phyloP scores from a whole-genome alignment of 768 basidiomycete species.

The Russula griseocarnosa region DNA sequence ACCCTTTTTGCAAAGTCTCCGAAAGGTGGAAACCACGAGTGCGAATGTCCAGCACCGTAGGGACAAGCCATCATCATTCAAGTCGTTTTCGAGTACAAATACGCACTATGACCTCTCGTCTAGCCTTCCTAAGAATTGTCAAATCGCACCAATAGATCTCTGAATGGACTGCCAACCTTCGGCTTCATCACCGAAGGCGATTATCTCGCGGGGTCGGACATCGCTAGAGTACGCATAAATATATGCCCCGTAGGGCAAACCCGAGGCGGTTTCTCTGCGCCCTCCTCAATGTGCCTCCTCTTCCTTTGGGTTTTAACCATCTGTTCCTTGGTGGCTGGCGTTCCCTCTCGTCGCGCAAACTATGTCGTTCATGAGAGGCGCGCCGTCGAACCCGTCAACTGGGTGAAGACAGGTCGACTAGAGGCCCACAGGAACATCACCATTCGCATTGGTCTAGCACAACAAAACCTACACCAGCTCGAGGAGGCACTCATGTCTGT shows the following conservation, averaged over 20 bases:
- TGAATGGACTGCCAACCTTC: too few relatives aligned
- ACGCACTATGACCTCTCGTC: too few relatives aligned
- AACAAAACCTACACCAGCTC: constrained; percentile 41
- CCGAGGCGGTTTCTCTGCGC: neutral
- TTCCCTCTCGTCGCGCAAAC: constrained; percentile 23
- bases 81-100: too few relatives aligned
- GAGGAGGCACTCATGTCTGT: constrained; percentile 43
- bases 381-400: constrained; percentile 35
- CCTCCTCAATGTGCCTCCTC: constrained; percentile 12
- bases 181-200: too few relatives aligned
- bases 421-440: constrained; percentile 38
- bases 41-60: too few relatives aligned
- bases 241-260: neutral
- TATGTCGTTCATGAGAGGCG: constrained; percentile 42
- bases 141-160: too few relatives aligned
- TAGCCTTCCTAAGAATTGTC: too few relatives aligned
- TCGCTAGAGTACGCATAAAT: neutral
- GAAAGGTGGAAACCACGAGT: too few relatives aligned
- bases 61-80: too few relatives aligned
- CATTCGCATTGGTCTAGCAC: constrained; percentile 44
- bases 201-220: too few relatives aligned
- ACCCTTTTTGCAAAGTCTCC: too few relatives aligned
- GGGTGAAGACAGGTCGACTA: constrained; percentile 35
- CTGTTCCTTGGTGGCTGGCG: constrained; percentile 27
- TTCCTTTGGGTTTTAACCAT: constrained; percentile 23